phyloP scores from a whole-genome alignment of 2,329 filamentous ascomycete species.

The Exophiala viscosa region DNA sequence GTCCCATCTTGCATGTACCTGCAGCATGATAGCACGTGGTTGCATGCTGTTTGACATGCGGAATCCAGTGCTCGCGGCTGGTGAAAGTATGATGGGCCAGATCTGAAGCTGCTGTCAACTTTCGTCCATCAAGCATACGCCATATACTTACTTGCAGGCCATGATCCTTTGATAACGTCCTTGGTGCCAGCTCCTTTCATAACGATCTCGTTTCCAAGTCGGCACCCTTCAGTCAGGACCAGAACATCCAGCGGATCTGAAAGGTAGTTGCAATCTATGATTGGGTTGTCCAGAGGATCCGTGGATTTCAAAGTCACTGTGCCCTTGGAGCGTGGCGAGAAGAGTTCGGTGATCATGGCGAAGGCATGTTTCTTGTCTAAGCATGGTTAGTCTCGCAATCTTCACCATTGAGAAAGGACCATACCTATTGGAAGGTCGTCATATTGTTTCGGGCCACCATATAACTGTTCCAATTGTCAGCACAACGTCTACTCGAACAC shows the following conservation, averaged over 20 bases:
- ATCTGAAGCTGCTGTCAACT: conserved; percentile 29
- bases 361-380: conserved; percentile 53
- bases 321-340: conserved; percentile 56
- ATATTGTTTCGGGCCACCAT: conserved; percentile 52
- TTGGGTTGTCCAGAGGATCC: conserved; percentile 51
- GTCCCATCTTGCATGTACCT: conserved; percentile 57
- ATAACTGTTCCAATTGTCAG: conserved; percentile 20
- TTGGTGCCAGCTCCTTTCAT: conserved; percentile 56
- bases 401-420: background rate
- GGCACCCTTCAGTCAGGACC: conserved; percentile 57
- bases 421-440: conserved; percentile 47
- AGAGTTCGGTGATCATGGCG: conserved; percentile 56
- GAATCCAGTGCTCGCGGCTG: conserved; percentile 56
- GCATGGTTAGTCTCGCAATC: background rate
- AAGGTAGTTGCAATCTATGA: conserved; percentile 58
- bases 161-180: conserved; percentile 57
- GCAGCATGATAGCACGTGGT: conserved; percentile 60
- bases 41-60: conserved; percentile 56
- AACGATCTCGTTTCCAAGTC: conserved; percentile 59
- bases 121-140: background rate
- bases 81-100: conserved; percentile 52
- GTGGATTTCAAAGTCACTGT: conserved; percentile 49
- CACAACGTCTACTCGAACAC: background rate
- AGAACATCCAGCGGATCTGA: conserved; percentile 56
- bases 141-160: conserved; percentile 42